Percentiles rank a stretch among this genome's conserved stretches.
Evolutionary conservation across 257 asterid species (phyloP).

Genomic region (Orobanche coerulescens): DNA sequence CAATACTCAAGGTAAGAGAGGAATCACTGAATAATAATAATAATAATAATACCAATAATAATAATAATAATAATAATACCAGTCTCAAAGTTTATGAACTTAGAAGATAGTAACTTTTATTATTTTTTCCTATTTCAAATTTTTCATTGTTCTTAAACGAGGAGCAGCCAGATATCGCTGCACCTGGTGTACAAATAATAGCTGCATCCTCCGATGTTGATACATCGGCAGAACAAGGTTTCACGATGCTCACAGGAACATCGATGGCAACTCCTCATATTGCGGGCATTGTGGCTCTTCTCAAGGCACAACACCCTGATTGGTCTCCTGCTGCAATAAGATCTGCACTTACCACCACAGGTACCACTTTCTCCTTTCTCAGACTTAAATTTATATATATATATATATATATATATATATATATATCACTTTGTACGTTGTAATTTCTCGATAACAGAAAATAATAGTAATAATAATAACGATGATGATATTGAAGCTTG

Average conservation of each 20-base stretch:
- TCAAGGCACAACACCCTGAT: slow-evolving; percentile 23
- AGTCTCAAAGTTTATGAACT: too few relatives aligned
- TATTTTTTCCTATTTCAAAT: not conserved
- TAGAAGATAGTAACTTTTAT: not conserved
- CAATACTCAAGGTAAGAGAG: slow-evolving; percentile 31
- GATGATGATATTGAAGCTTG: slow-evolving; percentile 25
- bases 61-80: too few relatives aligned
- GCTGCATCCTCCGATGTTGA: slow-evolving; percentile 33
- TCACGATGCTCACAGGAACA: slow-evolving; percentile 36
- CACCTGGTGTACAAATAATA: slow-evolving; percentile 36
- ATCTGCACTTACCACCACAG: slow-evolving; percentile 44
- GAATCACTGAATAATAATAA: not conserved
- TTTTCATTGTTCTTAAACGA: not conserved
- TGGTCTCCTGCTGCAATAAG: slow-evolving; percentile 48
- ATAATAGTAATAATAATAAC: too few relatives aligned
- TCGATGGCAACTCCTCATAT: slow-evolving; percentile 44
- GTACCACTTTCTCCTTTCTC: slow-evolving; percentile 10
- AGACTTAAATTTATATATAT: not conserved
- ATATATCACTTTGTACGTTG: not conserved
- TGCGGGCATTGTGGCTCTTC: slow-evolving; percentile 38
- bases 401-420: not conserved
- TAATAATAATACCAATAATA: too few relatives aligned
- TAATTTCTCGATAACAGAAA: not conserved
- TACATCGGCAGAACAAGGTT: slow-evolving; percentile 22
- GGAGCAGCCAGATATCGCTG: slow-evolving; percentile 35